A percentile compares a stretch with the other conserved stretches of the same genome.
phyloP scores from a whole-genome alignment of 169 alveolate genomes.

The Amoebophrya sp. region DNA sequence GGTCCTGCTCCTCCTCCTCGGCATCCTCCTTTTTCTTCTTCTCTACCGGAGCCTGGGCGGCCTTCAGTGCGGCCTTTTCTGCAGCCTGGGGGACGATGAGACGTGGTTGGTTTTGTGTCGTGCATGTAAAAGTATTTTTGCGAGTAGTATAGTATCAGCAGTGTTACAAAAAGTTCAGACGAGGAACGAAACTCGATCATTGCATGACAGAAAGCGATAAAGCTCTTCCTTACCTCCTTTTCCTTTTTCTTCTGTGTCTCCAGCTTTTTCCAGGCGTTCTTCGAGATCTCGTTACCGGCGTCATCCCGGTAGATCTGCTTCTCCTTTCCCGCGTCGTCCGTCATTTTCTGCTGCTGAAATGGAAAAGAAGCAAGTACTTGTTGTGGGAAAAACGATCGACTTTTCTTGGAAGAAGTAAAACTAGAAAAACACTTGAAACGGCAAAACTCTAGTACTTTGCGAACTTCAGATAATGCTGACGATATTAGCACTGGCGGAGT shows the following conservation, averaged over 20 bases:
- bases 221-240: not conserved
- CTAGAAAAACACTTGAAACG: too few relatives aligned
- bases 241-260: not conserved
- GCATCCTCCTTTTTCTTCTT: slow-evolving; percentile 38
- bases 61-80: not conserved
- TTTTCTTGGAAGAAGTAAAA: too few relatives aligned
- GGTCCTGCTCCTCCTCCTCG: slow-evolving; percentile 51
- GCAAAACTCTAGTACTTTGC: too few relatives aligned
- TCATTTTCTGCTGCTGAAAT: not conserved
- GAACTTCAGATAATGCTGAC: too few relatives aligned
- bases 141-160: too few relatives aligned
- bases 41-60: slow-evolving; percentile 24
- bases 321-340: not conserved
- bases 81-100: not conserved
- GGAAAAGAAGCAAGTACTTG: too few relatives aligned
- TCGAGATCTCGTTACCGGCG: not conserved
- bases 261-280: not conserved
- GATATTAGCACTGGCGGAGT: too few relatives aligned
- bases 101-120: too few relatives aligned
- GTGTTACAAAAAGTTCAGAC: not conserved
- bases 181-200: not conserved
- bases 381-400: too few relatives aligned
- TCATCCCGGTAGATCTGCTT: not conserved
- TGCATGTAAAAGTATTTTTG: too few relatives aligned
- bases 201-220: not conserved